These are phyloP conservation scores for Phytophthora pistaciae DNA, from an alignment of 352 stramenopile genomes.

Conservation along the genomic window DNA sequence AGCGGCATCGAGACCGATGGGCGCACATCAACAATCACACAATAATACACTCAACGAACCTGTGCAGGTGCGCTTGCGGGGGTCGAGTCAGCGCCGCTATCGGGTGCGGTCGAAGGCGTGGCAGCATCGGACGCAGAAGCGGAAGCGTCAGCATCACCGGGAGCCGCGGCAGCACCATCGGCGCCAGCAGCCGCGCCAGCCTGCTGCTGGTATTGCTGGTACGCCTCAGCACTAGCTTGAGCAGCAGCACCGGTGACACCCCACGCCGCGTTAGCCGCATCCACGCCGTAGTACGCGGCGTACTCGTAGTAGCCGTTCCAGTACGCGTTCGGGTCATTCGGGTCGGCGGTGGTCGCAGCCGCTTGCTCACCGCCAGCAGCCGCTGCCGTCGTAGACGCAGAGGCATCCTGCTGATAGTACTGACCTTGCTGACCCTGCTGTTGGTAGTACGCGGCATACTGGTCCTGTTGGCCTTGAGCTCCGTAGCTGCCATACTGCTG, in stretches of 20 bases:
- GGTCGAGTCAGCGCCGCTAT: conserved; percentile 18
- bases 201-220: conserved; percentile 80
- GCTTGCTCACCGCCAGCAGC: conserved; percentile 26
- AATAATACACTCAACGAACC: conserved; percentile 75
- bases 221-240: conserved; percentile 72
- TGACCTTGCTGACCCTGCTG: conserved; percentile 60
- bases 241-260: conserved; percentile 82
- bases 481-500: conserved; percentile 58
- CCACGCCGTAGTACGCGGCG: conserved; percentile 88
- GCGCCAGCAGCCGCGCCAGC: conserved; percentile 30
- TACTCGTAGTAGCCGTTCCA: conserved; percentile 93
- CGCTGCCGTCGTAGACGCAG: conserved; percentile 15
- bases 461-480: conserved; percentile 55
- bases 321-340: conserved; percentile 90
- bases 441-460: conserved; percentile 82
- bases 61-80: conserved; percentile 38
- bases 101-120: conserved; percentile 18
- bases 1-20: conserved; percentile 38
- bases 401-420: conserved; percentile 69
- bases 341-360: conserved; percentile 56
- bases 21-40: conserved; percentile 32
- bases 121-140: conserved; percentile 15
- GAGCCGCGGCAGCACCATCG: conserved; percentile 15
- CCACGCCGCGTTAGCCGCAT: conserved; percentile 87
- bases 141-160: not conserved